Base-by-base conservation (phyloP, 805 yeast genomes). In the Hanseniaspora valbyensis region DNA sequence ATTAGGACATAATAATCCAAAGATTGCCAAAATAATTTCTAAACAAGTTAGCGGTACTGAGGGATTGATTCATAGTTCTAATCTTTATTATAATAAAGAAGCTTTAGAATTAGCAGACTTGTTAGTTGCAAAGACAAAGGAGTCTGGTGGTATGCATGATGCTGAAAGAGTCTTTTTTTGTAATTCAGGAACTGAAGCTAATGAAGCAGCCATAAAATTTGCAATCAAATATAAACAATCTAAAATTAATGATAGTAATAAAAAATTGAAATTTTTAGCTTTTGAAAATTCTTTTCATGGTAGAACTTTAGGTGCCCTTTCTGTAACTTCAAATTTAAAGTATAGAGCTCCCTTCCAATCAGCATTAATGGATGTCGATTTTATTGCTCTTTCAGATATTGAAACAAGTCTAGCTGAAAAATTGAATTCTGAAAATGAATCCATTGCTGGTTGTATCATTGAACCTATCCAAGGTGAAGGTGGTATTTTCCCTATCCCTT, bases 391-490 rank as follows among this genome's bases (percentile, higher is more conserved):
- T 6, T 65, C 68, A 40, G 72, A 72, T 36, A 58, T 62, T 43
- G n/a, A 28, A 1, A 18, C 55, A 7, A n/a, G n/a, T n/a, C 55
- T 58, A 16, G 56, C 56, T 2, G 64, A 77, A 29, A 75, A 83
- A 42, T 69, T 73, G 54, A 79, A 76, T 2, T 77, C 78, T 56
- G 39, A n/a, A n/a, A n/a, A n/a, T n/a, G n/a, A 29, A 5, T 81
- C 89, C 1, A 24, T 61, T 16, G 86, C 95, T 58, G 98, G 89
- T 49, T 92, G 92, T 28, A 92, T 92, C 51, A 80, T 92, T 34
- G 98, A 92, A 68, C 98, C 98, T 21, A 81, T 92, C 53, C 98
- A 92, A 70, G 98, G 97, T 57, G 98, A 90, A 69, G 97, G 98
- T 52, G 98, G 98, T 52, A 81, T 90, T 18, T 78, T 80, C 60